Evolutionary conservation across 371 early-diverging fungal genomes (phyloP).

Genomic region (Mortierella sp.): DNA sequence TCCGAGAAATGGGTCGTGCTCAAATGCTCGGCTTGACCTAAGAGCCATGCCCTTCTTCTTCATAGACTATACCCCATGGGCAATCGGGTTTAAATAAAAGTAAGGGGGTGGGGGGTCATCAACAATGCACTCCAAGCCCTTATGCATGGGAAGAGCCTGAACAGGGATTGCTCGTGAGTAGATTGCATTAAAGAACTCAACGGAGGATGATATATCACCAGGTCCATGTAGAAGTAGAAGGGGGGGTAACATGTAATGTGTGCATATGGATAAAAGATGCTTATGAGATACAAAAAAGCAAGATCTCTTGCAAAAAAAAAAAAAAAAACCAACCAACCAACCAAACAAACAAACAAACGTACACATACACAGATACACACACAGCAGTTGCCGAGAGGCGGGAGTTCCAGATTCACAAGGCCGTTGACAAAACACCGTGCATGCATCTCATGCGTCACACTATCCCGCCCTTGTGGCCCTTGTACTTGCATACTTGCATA

Average conservation of each 20-base stretch:
- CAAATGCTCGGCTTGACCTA: neutral
- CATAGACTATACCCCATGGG: neutral
- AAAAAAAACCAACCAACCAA: neutral
- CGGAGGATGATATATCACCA: neutral
- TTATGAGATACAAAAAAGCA: neutral
- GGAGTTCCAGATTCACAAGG: neutral
- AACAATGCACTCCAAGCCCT: slow-evolving; percentile 1
- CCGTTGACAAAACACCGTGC: neutral
- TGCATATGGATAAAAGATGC: neutral
- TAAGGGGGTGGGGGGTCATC: neutral
- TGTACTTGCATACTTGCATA: no score
- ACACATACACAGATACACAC: neutral
- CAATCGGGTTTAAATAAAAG: neutral
- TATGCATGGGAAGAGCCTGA: neutral
- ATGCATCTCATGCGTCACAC: neutral
- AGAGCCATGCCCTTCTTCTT: neutral
- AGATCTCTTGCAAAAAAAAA: no score
- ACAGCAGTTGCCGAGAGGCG: neutral
- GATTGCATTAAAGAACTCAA: neutral
- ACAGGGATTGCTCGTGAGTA: slow-evolving; percentile 4
- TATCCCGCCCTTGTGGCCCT: no score
- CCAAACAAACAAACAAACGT: no score
- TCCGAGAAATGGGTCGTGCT: neutral
- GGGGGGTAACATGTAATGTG: neutral
- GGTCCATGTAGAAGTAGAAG: neutral